A percentile compares a stretch with the other conserved stretches of the same genome.
These are phyloP conservation scores for Trypanosoma congolense DNA, from an alignment of 208 protist genomes.

Conservation along the genomic window DNA sequence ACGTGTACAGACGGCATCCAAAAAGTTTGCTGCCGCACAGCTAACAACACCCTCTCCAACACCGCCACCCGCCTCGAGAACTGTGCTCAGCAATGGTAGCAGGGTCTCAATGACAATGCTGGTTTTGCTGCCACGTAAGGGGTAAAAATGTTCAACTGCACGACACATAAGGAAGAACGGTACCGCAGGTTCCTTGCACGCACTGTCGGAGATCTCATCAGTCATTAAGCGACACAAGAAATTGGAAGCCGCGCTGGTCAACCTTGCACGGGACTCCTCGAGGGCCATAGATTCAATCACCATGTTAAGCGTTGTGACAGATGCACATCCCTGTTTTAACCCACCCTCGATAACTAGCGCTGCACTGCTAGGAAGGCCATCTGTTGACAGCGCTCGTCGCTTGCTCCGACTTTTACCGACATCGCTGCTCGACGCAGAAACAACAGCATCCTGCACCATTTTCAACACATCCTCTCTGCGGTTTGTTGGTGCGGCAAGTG, in stretches of 20 bases:
- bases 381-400: background rate
- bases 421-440: conserved; percentile 11
- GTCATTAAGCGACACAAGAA: conserved; percentile 48
- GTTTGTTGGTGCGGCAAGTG: conserved; percentile 36
- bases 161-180: conserved; percentile 8
- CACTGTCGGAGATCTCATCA: conserved; percentile 11
- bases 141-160: conserved; percentile 25
- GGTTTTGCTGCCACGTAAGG: background rate
- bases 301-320: conserved; percentile 56
- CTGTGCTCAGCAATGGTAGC: conserved; percentile 11
- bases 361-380: conserved; percentile 8
- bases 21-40: conserved; percentile 35
- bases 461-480: conserved; percentile 35
- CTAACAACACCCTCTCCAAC: conserved; percentile 9
- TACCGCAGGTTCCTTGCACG: conserved; percentile 7
- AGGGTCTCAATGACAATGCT: conserved; percentile 11
- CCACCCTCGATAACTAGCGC: conserved; percentile 27
- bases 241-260: conserved; percentile 44
- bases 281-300: conserved; percentile 70
- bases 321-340: conserved; percentile 23
- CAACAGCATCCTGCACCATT: conserved; percentile 36
- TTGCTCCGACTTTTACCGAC: background rate
- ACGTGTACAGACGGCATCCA: conserved; percentile 54
- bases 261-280: conserved; percentile 46
- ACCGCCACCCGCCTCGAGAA: conserved; percentile 10